Base-by-base conservation (phyloP, 495 filamentous ascomycete genomes). In the Barbatosphaeria neglecta region DNA sequence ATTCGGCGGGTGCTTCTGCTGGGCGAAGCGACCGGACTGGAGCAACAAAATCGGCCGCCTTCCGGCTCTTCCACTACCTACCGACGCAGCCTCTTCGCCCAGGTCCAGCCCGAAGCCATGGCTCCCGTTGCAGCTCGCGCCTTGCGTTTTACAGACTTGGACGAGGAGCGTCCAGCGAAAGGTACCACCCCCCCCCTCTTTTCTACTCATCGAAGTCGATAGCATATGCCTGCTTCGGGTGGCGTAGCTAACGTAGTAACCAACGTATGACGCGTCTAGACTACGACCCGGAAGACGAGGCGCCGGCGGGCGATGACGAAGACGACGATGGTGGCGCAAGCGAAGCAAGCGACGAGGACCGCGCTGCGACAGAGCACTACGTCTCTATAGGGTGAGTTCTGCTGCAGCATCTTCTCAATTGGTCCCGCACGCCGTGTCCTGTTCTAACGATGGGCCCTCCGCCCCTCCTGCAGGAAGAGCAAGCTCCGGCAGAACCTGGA, bases 211-310 rank as follows among this genome's bases (percentile, higher is more conserved):
- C n/a, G n/a, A n/a, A n/a, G n/a, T n/a, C n/a, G n/a, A n/a, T n/a
- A n/a, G n/a, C n/a, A n/a, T n/a, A n/a, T n/a, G n/a, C n/a, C 16
- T 15, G 7, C 27, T 8, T 31, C 9, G 18, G 38, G 25, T 43
- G 20, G 31, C 13, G n/a, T 16, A 5, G 9, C 16, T 4, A 13
- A 18, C 3, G 20, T 37, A 17, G 40, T 52, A 19, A 54, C 41
- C 6, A n/a, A 10, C 33, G 28, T 37, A 17, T 18, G 20, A 6
- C 33, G 19, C 31, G 27, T 3, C 31, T 55, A 95, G 90, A 98
- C 59, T 84, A 85, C 57, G 90, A 98, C 59, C 87, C 87, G 1
- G 90, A 97, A 69, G 81, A 83, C 53, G 74, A 82, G 42, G 77
- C 74, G 16, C 71, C 61, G 25, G 68, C 66, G 9, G 72, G 58